Evolutionary conservation across 768 basidiomycete species (phyloP).

Genomic region (Leccinum incarnatum): DNA sequence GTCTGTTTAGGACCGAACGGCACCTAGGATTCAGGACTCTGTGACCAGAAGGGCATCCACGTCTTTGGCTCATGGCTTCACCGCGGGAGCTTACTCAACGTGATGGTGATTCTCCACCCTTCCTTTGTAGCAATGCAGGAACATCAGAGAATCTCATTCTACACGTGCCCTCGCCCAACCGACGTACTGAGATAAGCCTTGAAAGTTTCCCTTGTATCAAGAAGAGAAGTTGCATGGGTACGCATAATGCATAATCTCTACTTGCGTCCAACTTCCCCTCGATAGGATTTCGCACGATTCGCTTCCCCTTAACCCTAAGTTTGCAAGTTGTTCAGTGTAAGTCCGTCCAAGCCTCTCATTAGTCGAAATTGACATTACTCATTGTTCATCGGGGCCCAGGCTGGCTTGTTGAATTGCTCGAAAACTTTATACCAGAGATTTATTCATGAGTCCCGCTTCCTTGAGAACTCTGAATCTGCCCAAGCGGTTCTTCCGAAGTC

Average conservation of each 20-base stretch:
- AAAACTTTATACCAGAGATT: neutral
- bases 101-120: conserved; percentile 27
- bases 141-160: conserved; percentile 15
- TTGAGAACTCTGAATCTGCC: conserved; percentile 1
- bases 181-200: conserved; percentile 5
- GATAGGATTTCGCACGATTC: neutral
- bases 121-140: conserved; percentile 23
- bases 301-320: neutral
- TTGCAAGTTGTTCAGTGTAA: neutral
- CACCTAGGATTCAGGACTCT: neutral
- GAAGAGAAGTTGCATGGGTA: neutral
- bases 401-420: neutral
- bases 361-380: neutral
- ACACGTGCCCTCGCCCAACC: conserved; percentile 17
- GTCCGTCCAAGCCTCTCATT: neutral
- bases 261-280: neutral
- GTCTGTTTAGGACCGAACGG: neutral
- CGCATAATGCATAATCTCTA: neutral
- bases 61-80: conserved; percentile 19
- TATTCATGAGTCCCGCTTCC: neutral
- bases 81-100: conserved; percentile 15
- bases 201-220: conserved; percentile 2
- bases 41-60: conserved; percentile 12
- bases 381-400: neutral
- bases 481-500: neutral